Conservation (phyloP, 768 basidiomycete species). For the Leccinum truebloodii region DNA sequence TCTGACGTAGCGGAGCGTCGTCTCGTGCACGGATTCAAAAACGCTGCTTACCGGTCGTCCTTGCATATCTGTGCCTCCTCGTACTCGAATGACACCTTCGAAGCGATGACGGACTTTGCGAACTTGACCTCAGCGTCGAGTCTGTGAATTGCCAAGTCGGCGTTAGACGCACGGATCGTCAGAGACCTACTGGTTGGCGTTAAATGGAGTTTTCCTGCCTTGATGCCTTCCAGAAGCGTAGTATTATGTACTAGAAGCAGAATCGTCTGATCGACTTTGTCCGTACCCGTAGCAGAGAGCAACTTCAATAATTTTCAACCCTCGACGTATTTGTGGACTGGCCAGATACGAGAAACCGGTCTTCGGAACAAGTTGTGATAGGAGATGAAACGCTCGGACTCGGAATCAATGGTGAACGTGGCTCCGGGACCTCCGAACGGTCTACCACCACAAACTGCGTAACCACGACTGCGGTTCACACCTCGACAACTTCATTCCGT, state of each 20-base stretch:
- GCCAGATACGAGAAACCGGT: too few relatives aligned
- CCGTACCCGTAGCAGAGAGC: constrained; percentile 66
- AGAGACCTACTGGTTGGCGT: constrained; percentile 68
- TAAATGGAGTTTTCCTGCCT: constrained; percentile 86
- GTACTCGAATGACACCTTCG: constrained; percentile 95
- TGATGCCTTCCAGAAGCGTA: constrained; percentile 77
- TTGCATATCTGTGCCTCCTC: constrained; percentile 93
- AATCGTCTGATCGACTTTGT: constrained; percentile 60
- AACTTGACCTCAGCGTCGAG: constrained; percentile 62
- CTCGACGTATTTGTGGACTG: too few relatives aligned
- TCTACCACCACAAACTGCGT: not conserved
- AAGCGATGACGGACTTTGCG: constrained; percentile 94
- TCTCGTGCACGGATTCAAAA: not conserved
- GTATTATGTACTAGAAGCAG: constrained; percentile 67
- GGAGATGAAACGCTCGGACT: not conserved
- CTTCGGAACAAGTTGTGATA: too few relatives aligned
- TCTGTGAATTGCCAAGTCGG: constrained; percentile 54
- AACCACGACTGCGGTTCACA: too few relatives aligned
- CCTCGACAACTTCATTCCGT: too few relatives aligned
- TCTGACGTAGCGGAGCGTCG: not conserved
- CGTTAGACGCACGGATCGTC: not conserved
- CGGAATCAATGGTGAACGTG: not conserved
- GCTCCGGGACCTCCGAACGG: not conserved
- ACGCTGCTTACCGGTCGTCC: constrained; percentile 74
- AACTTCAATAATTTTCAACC: constrained; percentile 68